Percentiles rank a stretch among this genome's conserved stretches.
Conservation (phyloP, 441 rosid species). For the Theobroma grandiflorum region DNA sequence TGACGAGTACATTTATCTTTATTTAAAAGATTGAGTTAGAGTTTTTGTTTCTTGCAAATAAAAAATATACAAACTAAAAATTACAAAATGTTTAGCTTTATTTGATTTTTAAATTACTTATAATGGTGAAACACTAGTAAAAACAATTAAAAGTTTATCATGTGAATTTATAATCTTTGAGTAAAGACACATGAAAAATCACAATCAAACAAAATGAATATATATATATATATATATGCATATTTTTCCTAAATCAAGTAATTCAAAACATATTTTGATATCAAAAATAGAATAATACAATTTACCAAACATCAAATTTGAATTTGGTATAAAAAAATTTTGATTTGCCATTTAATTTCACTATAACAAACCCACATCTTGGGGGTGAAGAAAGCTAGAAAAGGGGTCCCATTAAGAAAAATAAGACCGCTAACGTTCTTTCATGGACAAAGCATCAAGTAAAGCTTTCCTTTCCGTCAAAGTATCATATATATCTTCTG, state of each 20-base stretch:
- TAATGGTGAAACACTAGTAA: too few species aligned
- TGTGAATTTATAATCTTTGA: not conserved
- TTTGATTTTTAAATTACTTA: too few species aligned
- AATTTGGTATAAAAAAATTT: not conserved
- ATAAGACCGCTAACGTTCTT: not conserved
- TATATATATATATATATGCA: too few species aligned
- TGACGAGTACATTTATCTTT: too few species aligned
- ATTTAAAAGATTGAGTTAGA: too few species aligned
- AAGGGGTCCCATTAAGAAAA: not conserved
- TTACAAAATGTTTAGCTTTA: too few species aligned
- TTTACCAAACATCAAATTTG: not conserved
- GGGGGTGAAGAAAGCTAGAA: not conserved
- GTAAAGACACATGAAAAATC: too few species aligned
- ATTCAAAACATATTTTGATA: not conserved
- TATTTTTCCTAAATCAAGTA: not conserved
- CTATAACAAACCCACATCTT: not conserved
- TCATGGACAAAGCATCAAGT: not conserved
- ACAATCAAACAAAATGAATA: too few species aligned
- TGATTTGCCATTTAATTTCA: not conserved
- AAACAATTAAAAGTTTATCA: not conserved
- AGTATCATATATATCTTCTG: not conserved
- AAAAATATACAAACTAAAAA: too few species aligned
- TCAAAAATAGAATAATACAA: not conserved
- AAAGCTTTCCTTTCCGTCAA: not conserved
- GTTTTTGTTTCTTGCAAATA: too few species aligned